phyloP scores from a whole-genome alignment of 2,329 filamentous ascomycete species.

The Chrysosporium queenslandicum region DNA sequence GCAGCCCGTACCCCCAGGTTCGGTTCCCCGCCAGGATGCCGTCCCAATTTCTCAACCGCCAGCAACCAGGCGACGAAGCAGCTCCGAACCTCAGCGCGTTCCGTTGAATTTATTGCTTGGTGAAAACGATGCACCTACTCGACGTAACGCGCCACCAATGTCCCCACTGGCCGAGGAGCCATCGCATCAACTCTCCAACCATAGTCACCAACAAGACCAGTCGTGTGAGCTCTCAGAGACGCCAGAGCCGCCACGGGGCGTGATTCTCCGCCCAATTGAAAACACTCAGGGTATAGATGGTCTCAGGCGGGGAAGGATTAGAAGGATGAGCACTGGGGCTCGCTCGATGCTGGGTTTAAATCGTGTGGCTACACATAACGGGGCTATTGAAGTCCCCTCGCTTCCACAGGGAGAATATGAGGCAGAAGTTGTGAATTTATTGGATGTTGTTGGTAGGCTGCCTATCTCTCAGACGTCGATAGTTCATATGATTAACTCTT shows the following conservation, averaged over 20 bases:
- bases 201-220: background rate
- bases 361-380: conserved; percentile 6
- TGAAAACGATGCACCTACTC: conserved; percentile 19
- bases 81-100: conserved; percentile 32
- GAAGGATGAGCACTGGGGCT: conserved; percentile 8
- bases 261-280: conserved; percentile 11
- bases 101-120: conserved; percentile 25
- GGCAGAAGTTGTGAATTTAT: conserved; percentile 53
- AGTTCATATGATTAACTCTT: conserved; percentile 8
- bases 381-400: conserved; percentile 16
- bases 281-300: background rate
- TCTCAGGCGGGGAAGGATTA: conserved; percentile 5
- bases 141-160: conserved; percentile 21
- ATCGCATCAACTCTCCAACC: conserved; percentile 18
- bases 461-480: background rate
- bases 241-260: background rate
- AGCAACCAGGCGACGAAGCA: conserved; percentile 32
- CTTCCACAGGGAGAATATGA: conserved; percentile 44
- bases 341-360: conserved; percentile 10
- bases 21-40: background rate
- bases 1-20: conserved; percentile 11
- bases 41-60: conserved; percentile 22
- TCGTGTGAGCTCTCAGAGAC: background rate
- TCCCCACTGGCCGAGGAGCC: conserved; percentile 29
- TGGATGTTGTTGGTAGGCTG: conserved; percentile 57